Percentiles rank a stretch among this genome's conserved stretches.
Conservation (phyloP, 305 asterid species). For the Solanum hybrid region DNA sequence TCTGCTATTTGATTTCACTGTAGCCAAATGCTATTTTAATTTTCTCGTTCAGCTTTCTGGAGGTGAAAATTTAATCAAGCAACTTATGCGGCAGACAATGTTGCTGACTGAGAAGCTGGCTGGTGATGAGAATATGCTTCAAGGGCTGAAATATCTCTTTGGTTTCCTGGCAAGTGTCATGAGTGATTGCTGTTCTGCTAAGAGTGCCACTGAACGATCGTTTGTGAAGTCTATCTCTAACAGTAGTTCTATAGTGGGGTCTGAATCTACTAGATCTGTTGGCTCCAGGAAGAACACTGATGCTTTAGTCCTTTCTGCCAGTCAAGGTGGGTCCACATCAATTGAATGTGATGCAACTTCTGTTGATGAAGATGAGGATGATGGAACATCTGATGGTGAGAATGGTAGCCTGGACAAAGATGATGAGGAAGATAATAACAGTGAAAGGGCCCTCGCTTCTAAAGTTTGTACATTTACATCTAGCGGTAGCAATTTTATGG, state of each 20-base stretch:
- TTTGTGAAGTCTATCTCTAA: conserved; percentile 48
- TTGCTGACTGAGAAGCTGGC: conserved; percentile 68
- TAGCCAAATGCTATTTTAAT: conserved; percentile 56
- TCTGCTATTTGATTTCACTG: conserved; percentile 45
- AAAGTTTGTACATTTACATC: conserved; percentile 98
- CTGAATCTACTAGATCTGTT: conserved; percentile 52
- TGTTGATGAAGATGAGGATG: conserved; percentile 96
- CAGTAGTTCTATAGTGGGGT: conserved; percentile 49
- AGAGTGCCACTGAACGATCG: conserved; percentile 38
- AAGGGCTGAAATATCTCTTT: conserved; percentile 72
- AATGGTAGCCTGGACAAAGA: conserved; percentile 91
- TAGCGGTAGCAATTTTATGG: conserved; percentile 99
- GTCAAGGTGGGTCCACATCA: conserved; percentile 59
- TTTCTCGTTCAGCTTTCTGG: conserved; percentile 67
- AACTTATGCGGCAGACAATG: conserved; percentile 56
- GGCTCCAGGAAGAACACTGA: conserved; percentile 66
- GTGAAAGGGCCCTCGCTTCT: conserved; percentile 87
- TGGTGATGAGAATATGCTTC: conserved; percentile 63
- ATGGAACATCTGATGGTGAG: conserved; percentile 99
- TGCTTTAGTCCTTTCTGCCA: conserved; percentile 59
- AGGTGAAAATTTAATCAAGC: conserved; percentile 60
- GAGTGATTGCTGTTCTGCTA: conserved; percentile 56
- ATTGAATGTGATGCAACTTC: conserved; percentile 96
- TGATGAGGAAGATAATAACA: conserved; percentile 86
- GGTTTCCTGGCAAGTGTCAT: conserved; percentile 56